Evolutionary conservation across 305 asterid genomes (phyloP), one percentile per base, ranked within the genome.

Genomic region (Ruellia speciosa): DNA sequence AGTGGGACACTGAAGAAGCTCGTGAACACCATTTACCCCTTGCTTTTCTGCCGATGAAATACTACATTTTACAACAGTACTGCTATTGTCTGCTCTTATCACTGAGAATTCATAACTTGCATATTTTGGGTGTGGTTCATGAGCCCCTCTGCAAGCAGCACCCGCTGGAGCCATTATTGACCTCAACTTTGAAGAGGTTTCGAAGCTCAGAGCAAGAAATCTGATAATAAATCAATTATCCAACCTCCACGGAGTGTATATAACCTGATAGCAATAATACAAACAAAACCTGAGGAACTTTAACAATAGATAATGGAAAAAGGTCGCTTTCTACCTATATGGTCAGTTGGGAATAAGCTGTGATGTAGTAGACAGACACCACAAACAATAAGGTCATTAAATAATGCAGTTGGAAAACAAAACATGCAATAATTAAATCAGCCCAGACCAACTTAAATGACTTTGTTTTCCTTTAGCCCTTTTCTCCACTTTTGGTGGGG

Each of bases 1-100:
- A 69, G 72, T 65, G 15, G 92, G 83, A 68, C 93, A 86, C 63
- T 76, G 86, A 70, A 89, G 94, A 68, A 89, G 90, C 70, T 80
- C 86, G 19, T 81, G 79, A 54, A 88, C 81, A 61, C 82, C 79
- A 35, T 78, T 76, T 34, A 63, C 53, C 54, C 70, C 77, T 14
- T 60, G 75, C 66, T 86, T 89, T 60, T 79, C 92, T 20, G 63
- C 66, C 49, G 5, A 52, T 19, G 63, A 43, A 58, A 28, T 43
- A 50, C 53, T 70, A 35, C 60, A 41, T 68, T 72, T 73, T 2
- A 45, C 0, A 14, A 55, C 59, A 47, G 43, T 14, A 58, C 55
- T 68, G 45, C 66, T 73, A 59, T 57, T 81, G 54, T 80, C 95
- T 46, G 72, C 58, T 60, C 67, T 71, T 60, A 54, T 56, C 51